Base-by-base conservation (phyloP, 129 eudicot genomes). In the Oenanthe sinensis region DNA sequence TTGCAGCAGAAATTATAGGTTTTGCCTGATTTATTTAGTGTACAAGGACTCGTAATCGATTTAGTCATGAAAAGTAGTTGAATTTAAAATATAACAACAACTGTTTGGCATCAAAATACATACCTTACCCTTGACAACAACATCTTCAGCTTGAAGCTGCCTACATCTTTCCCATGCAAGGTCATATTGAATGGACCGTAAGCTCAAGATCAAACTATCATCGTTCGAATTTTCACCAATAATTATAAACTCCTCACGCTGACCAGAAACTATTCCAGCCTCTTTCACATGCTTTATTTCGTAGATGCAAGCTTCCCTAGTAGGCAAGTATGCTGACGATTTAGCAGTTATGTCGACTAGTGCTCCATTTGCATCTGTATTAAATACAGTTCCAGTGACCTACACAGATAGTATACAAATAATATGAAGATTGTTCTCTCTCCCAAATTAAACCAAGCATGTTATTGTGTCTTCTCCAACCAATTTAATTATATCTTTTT, bases 101-200 rank as follows among this genome's bases (percentile, higher is more conserved):
- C 6, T 17, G 20, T 8, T 11, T 62, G 79, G 26, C 15, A 17
- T 45, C 4, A 3, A 52, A 79, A 54, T 75, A 81, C 94, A 39
- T 79, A 93, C 98, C 93, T 85, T 88, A 49, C 96, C 98, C 80
- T 85, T 94, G 72, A 94, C 79, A 50, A 88, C 84, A 67, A 90
- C 92, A 83, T 94, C 98, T 84, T 94, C 98, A 70, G 97, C 88
- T 87, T 90, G 98, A 83, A 94, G 96, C 81, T 91, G 97, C 62
- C 98, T 84, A 49, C 98, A 94, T 24, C 98, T 83, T 76, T 94
- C 98, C 98, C 98, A 94, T 3, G 98, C 98, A 47, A 94, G 86
- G 80, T 90, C 96, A 81, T 88, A 90, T 77, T 94, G 98, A 72
- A 82, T 80, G 50, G 88, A 79, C 60, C 96, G 89, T 68, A 86